A percentile compares a stretch with the other conserved stretches of the same genome.
These are phyloP conservation scores for Leccinellum luteum DNA, from an alignment of 768 basidiomycete species.

Conservation along the genomic window DNA sequence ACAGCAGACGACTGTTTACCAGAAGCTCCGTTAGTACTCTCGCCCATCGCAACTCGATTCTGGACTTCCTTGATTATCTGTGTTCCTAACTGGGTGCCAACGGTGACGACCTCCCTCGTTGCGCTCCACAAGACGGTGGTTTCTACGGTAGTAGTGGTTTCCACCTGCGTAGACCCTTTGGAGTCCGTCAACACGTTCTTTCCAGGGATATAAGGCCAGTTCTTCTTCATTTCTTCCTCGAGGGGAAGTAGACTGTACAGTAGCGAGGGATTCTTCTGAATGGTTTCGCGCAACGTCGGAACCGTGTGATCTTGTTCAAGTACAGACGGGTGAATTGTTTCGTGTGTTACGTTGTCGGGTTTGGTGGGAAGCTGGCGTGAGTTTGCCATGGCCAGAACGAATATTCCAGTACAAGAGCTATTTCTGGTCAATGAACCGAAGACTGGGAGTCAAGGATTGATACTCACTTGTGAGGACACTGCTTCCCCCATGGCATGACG, in stretches of 20 bases:
- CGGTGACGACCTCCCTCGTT: constrained; percentile 15
- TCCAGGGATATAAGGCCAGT: constrained; percentile 45
- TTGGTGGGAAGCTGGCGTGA: constrained; percentile 48
- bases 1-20: constrained; percentile 15
- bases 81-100: constrained; percentile 15
- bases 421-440: neutral
- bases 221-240: constrained; percentile 48
- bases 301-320: constrained; percentile 40
- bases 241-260: constrained; percentile 45
- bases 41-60: constrained; percentile 7
- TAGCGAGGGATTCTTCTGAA: constrained; percentile 44
- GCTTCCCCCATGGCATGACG: constrained; percentile 57
- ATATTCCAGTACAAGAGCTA: constrained; percentile 57
- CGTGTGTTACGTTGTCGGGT: constrained; percentile 48
- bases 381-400: constrained; percentile 41
- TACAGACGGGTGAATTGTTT: constrained; percentile 62
- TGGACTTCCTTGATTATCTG: constrained; percentile 24
- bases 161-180: constrained; percentile 5
- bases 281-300: constrained; percentile 32
- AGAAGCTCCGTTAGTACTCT: constrained; percentile 6
- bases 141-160: neutral
- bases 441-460: neutral
- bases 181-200: constrained; percentile 13
- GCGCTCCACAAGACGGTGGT: constrained; percentile 15
- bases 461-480: constrained; percentile 61